Conservation (phyloP, 31 red algal species). For the Porphyra umbilicalis region DNA sequence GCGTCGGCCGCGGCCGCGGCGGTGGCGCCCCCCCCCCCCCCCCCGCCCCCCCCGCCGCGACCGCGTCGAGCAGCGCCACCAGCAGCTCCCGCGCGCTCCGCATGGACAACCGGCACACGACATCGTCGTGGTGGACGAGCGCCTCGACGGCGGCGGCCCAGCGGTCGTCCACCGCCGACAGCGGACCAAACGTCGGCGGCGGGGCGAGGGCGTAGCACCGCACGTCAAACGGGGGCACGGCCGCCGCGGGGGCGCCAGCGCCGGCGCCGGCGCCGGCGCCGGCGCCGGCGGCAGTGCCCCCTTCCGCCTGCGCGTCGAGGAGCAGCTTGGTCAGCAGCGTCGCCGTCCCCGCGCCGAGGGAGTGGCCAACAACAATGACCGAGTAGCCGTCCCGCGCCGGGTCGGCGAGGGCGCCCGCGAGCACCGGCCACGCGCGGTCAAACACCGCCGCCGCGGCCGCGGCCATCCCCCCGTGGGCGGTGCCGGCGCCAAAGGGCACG, state of each 20-base stretch:
- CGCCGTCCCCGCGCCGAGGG: constrained; percentile 57
- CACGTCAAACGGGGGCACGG: constrained; percentile 28
- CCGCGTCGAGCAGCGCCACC: background rate
- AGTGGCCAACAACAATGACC: constrained; percentile 61
- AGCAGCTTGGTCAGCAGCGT: constrained; percentile 64
- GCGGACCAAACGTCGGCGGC: constrained; percentile 53
- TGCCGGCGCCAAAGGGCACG: constrained; percentile 54
- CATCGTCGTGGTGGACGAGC: constrained; percentile 53
- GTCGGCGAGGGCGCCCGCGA: constrained; percentile 17
- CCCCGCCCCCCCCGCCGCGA: background rate
- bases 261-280: background rate
- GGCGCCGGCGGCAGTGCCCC: background rate
- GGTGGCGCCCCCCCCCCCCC: background rate
- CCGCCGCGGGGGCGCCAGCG: background rate
- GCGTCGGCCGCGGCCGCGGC: background rate
- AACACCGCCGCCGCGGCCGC: constrained; percentile 38
- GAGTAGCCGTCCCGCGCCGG: constrained; percentile 23
- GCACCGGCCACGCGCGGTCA: constrained; percentile 19
- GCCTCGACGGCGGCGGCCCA: constrained; percentile 67
- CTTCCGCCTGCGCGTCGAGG: background rate
- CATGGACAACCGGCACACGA: constrained; percentile 44
- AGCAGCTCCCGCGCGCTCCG: constrained; percentile 26
- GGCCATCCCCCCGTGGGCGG: constrained; percentile 69
- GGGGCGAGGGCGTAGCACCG: constrained; percentile 58
- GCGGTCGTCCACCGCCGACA: constrained; percentile 31